Percentiles rank a stretch among this genome's conserved stretches.
phyloP scores from a whole-genome alignment of 164 flowering plant species.

The Dillenia turbinata region DNA sequence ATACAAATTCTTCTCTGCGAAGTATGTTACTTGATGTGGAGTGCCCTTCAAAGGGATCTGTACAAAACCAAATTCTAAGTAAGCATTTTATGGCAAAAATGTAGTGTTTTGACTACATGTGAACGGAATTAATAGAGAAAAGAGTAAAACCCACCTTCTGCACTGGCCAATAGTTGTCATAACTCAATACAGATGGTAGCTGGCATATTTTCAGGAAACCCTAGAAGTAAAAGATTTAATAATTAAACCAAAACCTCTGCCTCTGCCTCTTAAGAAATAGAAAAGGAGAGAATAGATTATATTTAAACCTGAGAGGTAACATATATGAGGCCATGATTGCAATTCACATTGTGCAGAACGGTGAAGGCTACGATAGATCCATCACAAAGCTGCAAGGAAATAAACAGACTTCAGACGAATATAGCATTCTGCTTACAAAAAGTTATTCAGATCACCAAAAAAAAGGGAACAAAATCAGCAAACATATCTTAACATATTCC shows the following conservation, averaged over 20 bases:
- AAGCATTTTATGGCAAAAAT: neutral
- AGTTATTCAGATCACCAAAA: no score
- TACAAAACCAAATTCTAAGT: conserved; percentile 4
- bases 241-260: neutral
- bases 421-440: neutral
- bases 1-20: conserved; percentile 88
- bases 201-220: conserved; percentile 95
- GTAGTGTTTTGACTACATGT: neutral
- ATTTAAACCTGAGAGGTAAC: conserved; percentile 81
- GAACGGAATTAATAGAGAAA: neutral
- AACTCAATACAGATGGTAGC: conserved; percentile 63
- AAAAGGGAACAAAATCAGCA: no score
- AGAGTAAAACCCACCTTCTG: conserved; percentile 57
- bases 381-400: conserved; percentile 72
- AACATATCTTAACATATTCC: no score
- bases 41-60: conserved; percentile 92
- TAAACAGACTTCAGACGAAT: neutral
- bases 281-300: neutral
- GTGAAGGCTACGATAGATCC: conserved; percentile 92
- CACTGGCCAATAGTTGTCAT: conserved; percentile 98
- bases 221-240: conserved; percentile 26
- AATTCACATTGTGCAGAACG: conserved; percentile 95
- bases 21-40: conserved; percentile 97
- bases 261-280: neutral
- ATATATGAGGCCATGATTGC: conserved; percentile 95